Percentiles rank a stretch among this genome's conserved stretches.
These are phyloP conservation scores for Saccharum spontaneum DNA, from an alignment of 176 grass and related monocot species.

Conservation along the genomic window DNA sequence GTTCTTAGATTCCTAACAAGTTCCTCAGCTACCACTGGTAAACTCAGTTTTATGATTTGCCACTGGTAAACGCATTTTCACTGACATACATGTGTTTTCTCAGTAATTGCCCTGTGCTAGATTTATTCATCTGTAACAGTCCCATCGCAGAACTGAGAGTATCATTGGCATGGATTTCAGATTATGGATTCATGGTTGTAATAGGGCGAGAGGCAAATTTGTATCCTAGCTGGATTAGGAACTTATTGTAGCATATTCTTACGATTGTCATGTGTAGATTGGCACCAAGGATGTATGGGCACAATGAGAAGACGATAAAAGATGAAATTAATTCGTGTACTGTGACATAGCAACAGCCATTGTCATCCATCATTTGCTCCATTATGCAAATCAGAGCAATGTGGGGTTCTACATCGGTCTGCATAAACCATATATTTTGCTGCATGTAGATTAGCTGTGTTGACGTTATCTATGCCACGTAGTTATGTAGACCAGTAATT, in stretches of 20 bases:
- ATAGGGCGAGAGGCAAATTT: neutral
- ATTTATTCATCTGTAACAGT: neutral
- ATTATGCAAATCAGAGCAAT: neutral
- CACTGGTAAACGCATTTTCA: neutral
- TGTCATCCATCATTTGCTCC: neutral
- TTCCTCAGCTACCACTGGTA: neutral
- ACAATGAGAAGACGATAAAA: neutral
- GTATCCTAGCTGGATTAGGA: slow-evolving; percentile 20
- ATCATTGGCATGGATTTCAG: neutral
- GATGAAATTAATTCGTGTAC: neutral
- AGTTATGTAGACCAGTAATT: neutral
- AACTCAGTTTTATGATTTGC: slow-evolving; percentile 1
- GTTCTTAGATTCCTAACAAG: slow-evolving; percentile 9
- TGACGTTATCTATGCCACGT: neutral
- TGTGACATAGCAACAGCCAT: neutral
- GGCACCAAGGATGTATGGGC: neutral
- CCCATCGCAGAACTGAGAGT: neutral
- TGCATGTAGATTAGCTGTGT: too few species aligned
- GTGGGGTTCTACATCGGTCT: neutral
- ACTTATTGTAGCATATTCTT: neutral
- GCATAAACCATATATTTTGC: neutral
- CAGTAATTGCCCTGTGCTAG: neutral
- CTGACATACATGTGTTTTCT: neutral
- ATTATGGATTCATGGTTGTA: slow-evolving; percentile 3
- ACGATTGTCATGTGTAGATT: neutral